Evolutionary conservation across 2,329 filamentous ascomycete genomes (phyloP).

Genomic region (Aspergillus intermedius): DNA sequence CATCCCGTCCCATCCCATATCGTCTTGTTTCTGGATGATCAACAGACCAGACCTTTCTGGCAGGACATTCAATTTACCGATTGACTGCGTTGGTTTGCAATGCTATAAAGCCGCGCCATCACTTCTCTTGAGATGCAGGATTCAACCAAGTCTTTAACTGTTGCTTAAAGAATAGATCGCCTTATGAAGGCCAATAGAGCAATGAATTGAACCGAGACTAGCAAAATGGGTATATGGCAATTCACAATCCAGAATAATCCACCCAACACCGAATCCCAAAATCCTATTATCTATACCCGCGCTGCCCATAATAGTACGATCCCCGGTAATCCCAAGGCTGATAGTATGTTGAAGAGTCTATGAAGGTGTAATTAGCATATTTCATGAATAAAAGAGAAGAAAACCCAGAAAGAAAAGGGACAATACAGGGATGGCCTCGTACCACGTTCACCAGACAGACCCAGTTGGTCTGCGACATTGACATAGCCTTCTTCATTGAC

Average conservation of each 20-base stretch:
- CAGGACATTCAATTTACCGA: too few species aligned
- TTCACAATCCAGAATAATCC: not conserved
- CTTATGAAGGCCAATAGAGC: too few species aligned
- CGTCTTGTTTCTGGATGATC: too few species aligned
- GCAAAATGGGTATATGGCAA: conserved; percentile 2
- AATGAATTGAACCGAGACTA: too few species aligned
- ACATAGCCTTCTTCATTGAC: conserved; percentile 38
- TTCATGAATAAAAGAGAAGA: not conserved
- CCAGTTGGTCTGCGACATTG: conserved; percentile 39
- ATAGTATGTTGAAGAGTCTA: conserved; percentile 39
- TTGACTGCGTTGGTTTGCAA: too few species aligned
- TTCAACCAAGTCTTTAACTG: too few species aligned
- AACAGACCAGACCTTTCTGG: too few species aligned
- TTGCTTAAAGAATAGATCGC: too few species aligned
- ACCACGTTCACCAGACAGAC: conserved; percentile 34
- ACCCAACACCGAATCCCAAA: not conserved
- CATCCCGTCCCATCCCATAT: too few species aligned
- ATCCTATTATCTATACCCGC: not conserved
- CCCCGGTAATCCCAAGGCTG: conserved; percentile 28
- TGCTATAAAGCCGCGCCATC: too few species aligned
- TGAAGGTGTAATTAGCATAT: not conserved
- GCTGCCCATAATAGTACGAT: conserved; percentile 17
- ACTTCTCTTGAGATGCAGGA: too few species aligned
- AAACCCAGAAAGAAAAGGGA: conserved; percentile 2
- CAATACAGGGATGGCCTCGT: conserved; percentile 20